A percentile compares a stretch with the other conserved stretches of the same genome.
phyloP scores from a whole-genome alignment of 495 filamentous ascomycete species.

The Penicillium flavigenum region DNA sequence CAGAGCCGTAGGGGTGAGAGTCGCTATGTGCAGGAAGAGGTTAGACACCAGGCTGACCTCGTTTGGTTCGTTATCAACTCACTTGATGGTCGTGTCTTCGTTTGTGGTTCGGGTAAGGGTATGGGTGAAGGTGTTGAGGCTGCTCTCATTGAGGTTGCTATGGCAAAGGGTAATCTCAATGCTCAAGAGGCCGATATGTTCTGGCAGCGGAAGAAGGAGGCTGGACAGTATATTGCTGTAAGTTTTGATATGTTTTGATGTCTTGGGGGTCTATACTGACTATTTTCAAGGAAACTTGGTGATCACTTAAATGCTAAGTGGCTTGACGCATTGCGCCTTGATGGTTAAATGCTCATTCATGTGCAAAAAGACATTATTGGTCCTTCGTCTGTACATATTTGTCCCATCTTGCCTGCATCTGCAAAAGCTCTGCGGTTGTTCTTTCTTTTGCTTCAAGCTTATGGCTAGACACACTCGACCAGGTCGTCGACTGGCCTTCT shows the following conservation, averaged over 20 bases:
- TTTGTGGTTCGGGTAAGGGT: conserved; percentile 89
- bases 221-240: conserved; percentile 84
- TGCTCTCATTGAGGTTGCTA: conserved; percentile 75
- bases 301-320: conserved; percentile 7
- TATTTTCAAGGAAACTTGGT: conserved; percentile 40
- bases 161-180: conserved; percentile 75
- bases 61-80: conserved; percentile 97
- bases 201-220: conserved; percentile 80
- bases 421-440: neutral
- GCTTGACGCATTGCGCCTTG: neutral
- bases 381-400: conserved; percentile 4
- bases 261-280: conserved; percentile 13
- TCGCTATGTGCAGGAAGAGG: conserved; percentile 86
- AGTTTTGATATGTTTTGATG: conserved; percentile 31
- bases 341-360: neutral
- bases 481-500: neutral
- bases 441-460: neutral
- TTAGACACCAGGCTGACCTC: conserved; percentile 80
- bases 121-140: conserved; percentile 97
- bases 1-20: conserved; percentile 76
- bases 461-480: neutral
- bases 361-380: neutral
- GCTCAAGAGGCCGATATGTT: conserved; percentile 70
- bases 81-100: conserved; percentile 89
- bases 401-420: conserved; percentile 3